Base-by-base conservation (phyloP, 768 basidiomycete genomes). In the Auricularia heimuer region DNA sequence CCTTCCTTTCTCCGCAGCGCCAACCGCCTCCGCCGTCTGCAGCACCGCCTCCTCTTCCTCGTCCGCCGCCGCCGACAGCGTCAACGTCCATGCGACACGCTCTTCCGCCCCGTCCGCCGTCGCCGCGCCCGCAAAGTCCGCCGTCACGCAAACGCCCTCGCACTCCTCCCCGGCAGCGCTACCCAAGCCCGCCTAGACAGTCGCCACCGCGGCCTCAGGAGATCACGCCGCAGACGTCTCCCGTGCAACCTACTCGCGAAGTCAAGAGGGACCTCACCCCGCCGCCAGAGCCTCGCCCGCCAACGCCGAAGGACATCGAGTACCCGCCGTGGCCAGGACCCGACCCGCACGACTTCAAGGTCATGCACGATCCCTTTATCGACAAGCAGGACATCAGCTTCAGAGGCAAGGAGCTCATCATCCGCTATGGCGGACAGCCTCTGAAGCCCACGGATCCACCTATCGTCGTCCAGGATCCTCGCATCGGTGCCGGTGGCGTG, bases 281-380 rank as follows among this genome's bases (percentile, higher is more conserved):
- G 56, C 21, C 62, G 54, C 21, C 36, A 8, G 3, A 21, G 3
- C 34, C 45, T 44, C 14, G 29, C 7, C 29, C 45, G 87, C 81
- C 75, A 87, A 83, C 69, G 78, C 35, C 35, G 2, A 11, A 11
- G n/a, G 12, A 11, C 12, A 42, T 39, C 44, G 34, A 35, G 16
- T 21, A 39, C 36, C 62, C 35, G 24, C 60, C 47, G 16, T 51
- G 47, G 47, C 47, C 47, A 21, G 47, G 47, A 51, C 16, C 47
- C 14, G 47, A 51, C 24, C 24, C 56, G 24, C 29, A 34, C 29
- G 33, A 60, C 24, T 60, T 12, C 29, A 60, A 35, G 24, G 56
- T 90, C 8, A 73, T 89, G 6, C 90, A 81, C 71, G 88, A 92
- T 70, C 82, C 85, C 36, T 65, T 76, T 2, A 69, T 81, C 33